Conservation (phyloP, 805 yeast genomes). For the Metschnikowia arizonensis region DNA sequence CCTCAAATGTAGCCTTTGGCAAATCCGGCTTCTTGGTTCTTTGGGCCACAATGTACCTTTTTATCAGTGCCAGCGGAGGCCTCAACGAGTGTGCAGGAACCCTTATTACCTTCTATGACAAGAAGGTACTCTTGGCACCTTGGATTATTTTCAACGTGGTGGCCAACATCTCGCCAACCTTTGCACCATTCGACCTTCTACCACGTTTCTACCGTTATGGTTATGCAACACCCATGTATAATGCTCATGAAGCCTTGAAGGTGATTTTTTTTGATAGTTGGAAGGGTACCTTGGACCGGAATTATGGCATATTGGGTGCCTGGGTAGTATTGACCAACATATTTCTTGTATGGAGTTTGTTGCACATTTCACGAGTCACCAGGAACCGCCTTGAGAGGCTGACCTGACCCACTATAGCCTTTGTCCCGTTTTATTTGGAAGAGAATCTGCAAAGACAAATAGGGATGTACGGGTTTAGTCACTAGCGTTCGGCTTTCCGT, state of each 20-base stretch:
- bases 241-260: constrained; percentile 28
- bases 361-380: constrained; percentile 5
- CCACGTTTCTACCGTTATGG: constrained; percentile 34
- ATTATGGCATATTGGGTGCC: constrained; percentile 25
- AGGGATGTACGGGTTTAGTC: no score
- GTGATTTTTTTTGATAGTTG: constrained; percentile 34
- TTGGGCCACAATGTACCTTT: constrained; percentile 31
- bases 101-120: constrained; percentile 19
- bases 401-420: no score
- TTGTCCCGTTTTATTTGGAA: no score
- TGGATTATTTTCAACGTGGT: constrained; percentile 31
- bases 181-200: constrained; percentile 30
- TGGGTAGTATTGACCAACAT: constrained; percentile 26
- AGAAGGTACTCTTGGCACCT: constrained; percentile 22
- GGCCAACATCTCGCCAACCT: constrained; percentile 28
- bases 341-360: constrained; percentile 2
- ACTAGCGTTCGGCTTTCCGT: no score
- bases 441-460: no score
- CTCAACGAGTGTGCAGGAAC: constrained; percentile 27
- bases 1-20: constrained; percentile 25
- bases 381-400: no score
- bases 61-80: constrained; percentile 26
- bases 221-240: constrained; percentile 35
- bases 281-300: constrained; percentile 31
- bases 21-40: constrained; percentile 30